Conservation (phyloP, 139 green algal species). For the Coelastrella sp. region DNA sequence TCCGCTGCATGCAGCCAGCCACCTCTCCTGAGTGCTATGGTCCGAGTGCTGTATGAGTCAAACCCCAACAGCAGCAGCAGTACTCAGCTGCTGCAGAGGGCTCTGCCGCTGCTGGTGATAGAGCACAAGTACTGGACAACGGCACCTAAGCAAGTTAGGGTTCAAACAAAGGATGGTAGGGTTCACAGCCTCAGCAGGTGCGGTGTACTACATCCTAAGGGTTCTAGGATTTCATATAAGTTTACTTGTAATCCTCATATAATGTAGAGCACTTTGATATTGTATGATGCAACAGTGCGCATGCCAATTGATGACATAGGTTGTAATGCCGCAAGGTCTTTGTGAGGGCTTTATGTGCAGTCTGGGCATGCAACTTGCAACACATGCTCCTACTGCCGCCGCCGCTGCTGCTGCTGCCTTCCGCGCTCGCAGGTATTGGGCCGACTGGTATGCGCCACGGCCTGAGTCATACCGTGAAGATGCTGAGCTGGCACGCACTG, state of each 20-base stretch:
- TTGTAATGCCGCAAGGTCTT: too few species aligned
- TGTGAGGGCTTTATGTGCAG: too few species aligned
- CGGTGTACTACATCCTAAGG: background rate
- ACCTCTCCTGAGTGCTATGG: constrained; percentile 84
- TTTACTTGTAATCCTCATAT: too few species aligned
- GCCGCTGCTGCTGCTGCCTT: background rate
- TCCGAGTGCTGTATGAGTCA: constrained; percentile 36
- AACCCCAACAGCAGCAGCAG: background rate
- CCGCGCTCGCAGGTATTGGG: constrained; percentile 76
- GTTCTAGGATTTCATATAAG: too few species aligned
- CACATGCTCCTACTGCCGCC: background rate
- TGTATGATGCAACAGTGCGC: too few species aligned
- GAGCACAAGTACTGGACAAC: constrained; percentile 88
- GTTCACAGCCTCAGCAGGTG: constrained; percentile 35
- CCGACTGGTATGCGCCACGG: constrained; percentile 75
- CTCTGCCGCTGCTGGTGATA: constrained; percentile 72
- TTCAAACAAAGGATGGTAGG: constrained; percentile 35
- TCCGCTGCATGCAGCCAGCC: constrained; percentile 80
- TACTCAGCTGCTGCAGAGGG: constrained; percentile 45
- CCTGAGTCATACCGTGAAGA: constrained; percentile 84
- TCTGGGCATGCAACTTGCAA: background rate
- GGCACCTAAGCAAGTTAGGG: constrained; percentile 54
- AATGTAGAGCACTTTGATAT: too few species aligned
- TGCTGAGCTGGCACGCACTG: background rate
- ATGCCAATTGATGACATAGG: too few species aligned